A percentile compares a stretch with the other conserved stretches of the same genome.
These are phyloP conservation scores for Podospora didyma DNA, from an alignment of 495 filamentous ascomycete genomes.

Conservation along the genomic window DNA sequence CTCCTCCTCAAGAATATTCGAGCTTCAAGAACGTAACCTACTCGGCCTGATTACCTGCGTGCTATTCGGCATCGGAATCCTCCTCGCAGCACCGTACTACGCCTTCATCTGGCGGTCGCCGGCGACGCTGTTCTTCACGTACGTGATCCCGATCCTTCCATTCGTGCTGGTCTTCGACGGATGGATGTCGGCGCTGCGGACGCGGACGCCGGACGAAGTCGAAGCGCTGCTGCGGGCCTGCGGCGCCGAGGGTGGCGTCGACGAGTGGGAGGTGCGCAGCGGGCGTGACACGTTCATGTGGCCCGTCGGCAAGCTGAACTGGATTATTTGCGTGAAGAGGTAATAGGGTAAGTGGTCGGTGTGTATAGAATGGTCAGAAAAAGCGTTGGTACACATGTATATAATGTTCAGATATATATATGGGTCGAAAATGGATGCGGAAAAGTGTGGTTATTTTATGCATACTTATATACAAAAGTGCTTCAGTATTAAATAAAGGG, in stretches of 20 bases:
- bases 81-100: conserved; percentile 54
- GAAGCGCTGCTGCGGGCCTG: conserved; percentile 50
- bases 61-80: conserved; percentile 50
- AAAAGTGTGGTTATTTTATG: too few relatives aligned
- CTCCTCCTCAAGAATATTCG: conserved; percentile 53
- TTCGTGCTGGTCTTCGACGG: conserved; percentile 65
- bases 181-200: conserved; percentile 58
- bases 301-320: conserved; percentile 46
- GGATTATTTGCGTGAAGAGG: conserved; percentile 45
- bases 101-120: conserved; percentile 52
- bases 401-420: too few relatives aligned
- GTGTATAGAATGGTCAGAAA: too few relatives aligned
- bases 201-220: conserved; percentile 61
- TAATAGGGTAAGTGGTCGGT: not conserved
- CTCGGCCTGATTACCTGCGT: conserved; percentile 51
- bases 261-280: conserved; percentile 52
- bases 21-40: conserved; percentile 60
- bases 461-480: too few relatives aligned
- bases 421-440: too few relatives aligned
- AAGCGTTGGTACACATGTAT: too few relatives aligned
- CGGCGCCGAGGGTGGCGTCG: conserved; percentile 37
- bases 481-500: too few relatives aligned
- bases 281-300: conserved; percentile 47
- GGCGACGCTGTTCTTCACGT: conserved; percentile 59
- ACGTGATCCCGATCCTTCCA: conserved; percentile 59